Evolutionary conservation across 345 rosid species (phyloP).

Genomic region (Salix suchowensis): DNA sequence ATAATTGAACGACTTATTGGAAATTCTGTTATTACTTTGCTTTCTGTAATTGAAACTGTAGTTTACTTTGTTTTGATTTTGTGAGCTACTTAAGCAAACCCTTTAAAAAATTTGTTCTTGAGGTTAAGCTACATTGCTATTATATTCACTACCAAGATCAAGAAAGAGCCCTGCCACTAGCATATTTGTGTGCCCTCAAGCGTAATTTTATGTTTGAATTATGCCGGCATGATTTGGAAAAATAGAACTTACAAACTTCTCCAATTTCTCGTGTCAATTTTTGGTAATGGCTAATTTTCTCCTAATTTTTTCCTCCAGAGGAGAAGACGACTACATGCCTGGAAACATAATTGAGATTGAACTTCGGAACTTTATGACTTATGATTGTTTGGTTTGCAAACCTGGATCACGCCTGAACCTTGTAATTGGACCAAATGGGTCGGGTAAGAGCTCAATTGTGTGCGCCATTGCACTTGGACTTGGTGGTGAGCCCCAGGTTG

Average conservation of each 20-base stretch:
- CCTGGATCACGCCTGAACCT: slow-evolving; percentile 87
- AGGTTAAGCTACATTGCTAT: too few relatives aligned
- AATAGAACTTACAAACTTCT: not conserved
- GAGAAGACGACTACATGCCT: slow-evolving; percentile 80
- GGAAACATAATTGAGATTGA: slow-evolving; percentile 84
- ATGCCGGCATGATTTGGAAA: too few relatives aligned
- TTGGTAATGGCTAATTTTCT: not conserved
- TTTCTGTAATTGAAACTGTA: too few relatives aligned
- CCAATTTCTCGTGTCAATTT: not conserved
- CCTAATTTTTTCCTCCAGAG: slow-evolving; percentile 39
- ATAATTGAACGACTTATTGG: too few relatives aligned
- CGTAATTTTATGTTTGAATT: too few relatives aligned
- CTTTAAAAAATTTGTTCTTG: too few relatives aligned
- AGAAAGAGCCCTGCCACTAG: too few relatives aligned
- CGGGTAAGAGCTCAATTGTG: slow-evolving; percentile 94
- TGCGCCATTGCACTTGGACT: slow-evolving; percentile 96
- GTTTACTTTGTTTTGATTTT: too few relatives aligned
- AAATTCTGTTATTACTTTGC: too few relatives aligned
- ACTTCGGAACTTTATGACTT: slow-evolving; percentile 88
- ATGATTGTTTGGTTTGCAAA: slow-evolving; percentile 64
- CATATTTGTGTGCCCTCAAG: too few relatives aligned
- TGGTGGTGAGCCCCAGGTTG: slow-evolving; percentile 88
- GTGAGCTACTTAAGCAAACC: too few relatives aligned
- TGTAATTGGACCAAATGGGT: slow-evolving; percentile 94
- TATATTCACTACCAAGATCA: too few relatives aligned